These are phyloP conservation scores for Cokeromyces recurvatus DNA, from an alignment of 371 early-diverging fungal species.

Conservation along the genomic window DNA sequence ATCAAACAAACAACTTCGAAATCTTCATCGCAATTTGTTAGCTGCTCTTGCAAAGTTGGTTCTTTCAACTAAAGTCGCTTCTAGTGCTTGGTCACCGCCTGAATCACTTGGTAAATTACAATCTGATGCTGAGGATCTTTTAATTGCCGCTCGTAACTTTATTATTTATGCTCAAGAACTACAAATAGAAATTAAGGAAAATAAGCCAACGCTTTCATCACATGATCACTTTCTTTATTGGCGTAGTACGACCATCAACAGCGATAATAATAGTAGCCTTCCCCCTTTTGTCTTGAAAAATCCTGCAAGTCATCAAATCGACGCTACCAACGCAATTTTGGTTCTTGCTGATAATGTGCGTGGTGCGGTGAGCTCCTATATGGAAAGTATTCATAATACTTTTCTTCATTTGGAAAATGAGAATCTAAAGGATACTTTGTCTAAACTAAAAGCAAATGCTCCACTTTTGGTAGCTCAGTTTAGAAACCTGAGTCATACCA, in stretches of 20 bases:
- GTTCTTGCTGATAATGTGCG: constrained; percentile 30
- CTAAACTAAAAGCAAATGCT: constrained; percentile 44
- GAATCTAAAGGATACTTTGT: constrained; percentile 7
- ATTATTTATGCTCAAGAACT: constrained; percentile 69
- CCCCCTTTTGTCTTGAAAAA: neutral
- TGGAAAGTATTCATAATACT: constrained; percentile 27
- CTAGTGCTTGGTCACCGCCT: constrained; percentile 59
- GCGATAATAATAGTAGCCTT: too few relatives aligned
- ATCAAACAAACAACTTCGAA: constrained; percentile 60
- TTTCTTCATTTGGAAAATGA: constrained; percentile 7
- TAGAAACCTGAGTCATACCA: constrained; percentile 44
- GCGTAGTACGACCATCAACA: too few relatives aligned
- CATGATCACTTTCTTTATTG: neutral
- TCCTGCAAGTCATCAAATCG: neutral
- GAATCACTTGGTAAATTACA: constrained; percentile 29
- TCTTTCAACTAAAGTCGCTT: constrained; percentile 79
- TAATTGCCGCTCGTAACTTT: constrained; percentile 73
- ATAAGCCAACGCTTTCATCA: constrained; percentile 30
- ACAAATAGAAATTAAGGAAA: constrained; percentile 56
- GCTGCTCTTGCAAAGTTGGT: constrained; percentile 77
- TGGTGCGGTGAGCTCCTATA: constrained; percentile 28
- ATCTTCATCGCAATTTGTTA: constrained; percentile 74
- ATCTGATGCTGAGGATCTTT: constrained; percentile 53
- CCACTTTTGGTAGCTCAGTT: constrained; percentile 57
- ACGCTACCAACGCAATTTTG: constrained; percentile 5